These are phyloP conservation scores for Gastrolobium villosum DNA, from an alignment of 306 rosid species.

Conservation along the genomic window DNA sequence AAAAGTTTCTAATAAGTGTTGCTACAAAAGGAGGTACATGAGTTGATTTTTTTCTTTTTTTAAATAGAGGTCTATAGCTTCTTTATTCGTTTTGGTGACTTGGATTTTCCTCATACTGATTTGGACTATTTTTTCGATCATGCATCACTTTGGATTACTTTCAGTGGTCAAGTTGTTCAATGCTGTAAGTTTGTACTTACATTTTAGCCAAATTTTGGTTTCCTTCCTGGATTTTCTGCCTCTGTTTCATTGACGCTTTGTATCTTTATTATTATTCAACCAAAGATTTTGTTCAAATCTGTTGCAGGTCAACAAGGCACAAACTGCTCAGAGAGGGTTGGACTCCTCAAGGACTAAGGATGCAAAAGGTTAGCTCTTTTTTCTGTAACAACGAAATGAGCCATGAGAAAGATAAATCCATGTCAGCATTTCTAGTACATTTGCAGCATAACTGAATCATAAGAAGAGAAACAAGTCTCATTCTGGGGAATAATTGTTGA, in stretches of 20 bases:
- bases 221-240: background rate
- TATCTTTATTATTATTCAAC: slow-evolving; percentile 16
- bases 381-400: slow-evolving; percentile 16
- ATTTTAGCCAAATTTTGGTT: slow-evolving; percentile 15
- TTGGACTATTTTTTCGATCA: slow-evolving; percentile 38
- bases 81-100: background rate
- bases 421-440: background rate
- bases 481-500: slow-evolving; percentile 13
- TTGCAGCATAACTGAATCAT: slow-evolving; percentile 6
- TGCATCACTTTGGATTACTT: slow-evolving; percentile 59
- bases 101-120: slow-evolving; percentile 56
- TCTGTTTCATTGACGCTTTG: slow-evolving; percentile 1
- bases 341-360: slow-evolving; percentile 79
- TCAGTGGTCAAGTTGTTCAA: slow-evolving; percentile 96
- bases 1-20: slow-evolving; percentile 79
- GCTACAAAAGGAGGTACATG: slow-evolving; percentile 94
- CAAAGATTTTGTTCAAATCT: slow-evolving; percentile 32
- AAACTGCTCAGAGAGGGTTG: slow-evolving; percentile 82
- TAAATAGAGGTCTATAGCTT: background rate
- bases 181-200: slow-evolving; percentile 77
- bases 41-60: background rate
- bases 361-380: slow-evolving; percentile 75
- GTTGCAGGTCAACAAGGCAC: slow-evolving; percentile 95
- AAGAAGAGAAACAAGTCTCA: background rate
- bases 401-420: background rate